Base-by-base conservation (phyloP, 805 yeast species). In the Saturnispora serradocipensis region DNA sequence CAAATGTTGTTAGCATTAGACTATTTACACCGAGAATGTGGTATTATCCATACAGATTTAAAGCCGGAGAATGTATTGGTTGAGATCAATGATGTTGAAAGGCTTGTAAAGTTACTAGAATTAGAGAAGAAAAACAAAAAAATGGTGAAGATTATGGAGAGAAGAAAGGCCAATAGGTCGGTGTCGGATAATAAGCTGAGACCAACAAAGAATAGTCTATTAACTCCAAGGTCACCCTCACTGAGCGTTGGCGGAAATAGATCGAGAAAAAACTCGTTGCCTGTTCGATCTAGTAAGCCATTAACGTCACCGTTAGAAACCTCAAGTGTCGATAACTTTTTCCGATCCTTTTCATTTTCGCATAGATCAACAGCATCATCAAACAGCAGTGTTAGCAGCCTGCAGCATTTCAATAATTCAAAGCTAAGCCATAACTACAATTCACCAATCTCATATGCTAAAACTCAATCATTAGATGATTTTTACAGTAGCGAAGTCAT, bases 21-120 rank as follows among this genome's bases (percentile, higher is more conserved):
- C 62, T 80, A 75, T 59, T 66, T 81, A 56, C 87, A 82, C 62
- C 56, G 77, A 42, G 73, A 68, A 58, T 81, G 87, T 63, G 86
- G 86, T 2, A 70, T 82, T 10, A 81, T 83, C 40, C 91, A 85
- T 65, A 79, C 90, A 11, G 90, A 84, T 62, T 72, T 85, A 48
- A 85, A 85, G 64, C 89, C 90, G 2, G 90, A 84, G 60, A 86
- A 86, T 66, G 76, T 81, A 3, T 64, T 78, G 43, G 72, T 78
- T 42, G 80, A 77, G 56, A 75, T 81, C 32, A 71, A 73, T 50
- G 78, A 79, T 56, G 80, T 78, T 45, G 80, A 77, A 55, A 72
- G 69, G 53, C 70, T 80, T 45, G 76, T 80, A 42, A 64, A 69
- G 44, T 47, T 70, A 47, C 62, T 76, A 42, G 80, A 75, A 62